phyloP scores from a whole-genome alignment of 768 basidiomycete species.

The Auriscalpium vulgare region DNA sequence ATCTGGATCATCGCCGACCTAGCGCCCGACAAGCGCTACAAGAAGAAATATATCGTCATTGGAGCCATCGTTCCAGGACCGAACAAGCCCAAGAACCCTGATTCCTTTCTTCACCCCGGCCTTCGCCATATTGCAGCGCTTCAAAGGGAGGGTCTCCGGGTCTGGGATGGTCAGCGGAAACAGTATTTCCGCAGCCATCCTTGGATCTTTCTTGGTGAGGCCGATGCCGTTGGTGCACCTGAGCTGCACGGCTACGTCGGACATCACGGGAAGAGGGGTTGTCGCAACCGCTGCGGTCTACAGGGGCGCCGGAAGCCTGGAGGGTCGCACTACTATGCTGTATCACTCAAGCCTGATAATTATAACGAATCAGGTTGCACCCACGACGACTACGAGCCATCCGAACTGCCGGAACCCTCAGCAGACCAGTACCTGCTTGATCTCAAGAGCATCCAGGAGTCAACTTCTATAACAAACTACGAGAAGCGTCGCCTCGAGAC shows the following conservation, averaged over 20 bases:
- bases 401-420: not conserved
- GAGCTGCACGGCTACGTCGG: conserved; percentile 29
- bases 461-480: not conserved
- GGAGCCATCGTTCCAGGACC: conserved; percentile 25
- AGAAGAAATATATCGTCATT: conserved; percentile 22
- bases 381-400: not conserved
- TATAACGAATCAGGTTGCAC: not conserved
- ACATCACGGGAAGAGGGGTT: conserved; percentile 23
- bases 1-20: conserved; percentile 23
- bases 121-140: conserved; percentile 23
- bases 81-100: conserved; percentile 23
- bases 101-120: conserved; percentile 25
- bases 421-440: not conserved
- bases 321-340: conserved; percentile 27
- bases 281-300: conserved; percentile 22
- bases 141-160: conserved; percentile 18
- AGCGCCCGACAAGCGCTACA: conserved; percentile 21
- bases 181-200: not conserved
- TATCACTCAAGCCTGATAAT: not conserved
- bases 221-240: conserved; percentile 11
- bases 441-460: not conserved
- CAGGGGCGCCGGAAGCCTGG: conserved; percentile 24
- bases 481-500: not conserved
- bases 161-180: conserved; percentile 21
- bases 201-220: conserved; percentile 1